Percentiles rank a stretch among this genome's conserved stretches.
Conservation (phyloP, 23 red algal genomes). For the Chondrus crispus region DNA sequence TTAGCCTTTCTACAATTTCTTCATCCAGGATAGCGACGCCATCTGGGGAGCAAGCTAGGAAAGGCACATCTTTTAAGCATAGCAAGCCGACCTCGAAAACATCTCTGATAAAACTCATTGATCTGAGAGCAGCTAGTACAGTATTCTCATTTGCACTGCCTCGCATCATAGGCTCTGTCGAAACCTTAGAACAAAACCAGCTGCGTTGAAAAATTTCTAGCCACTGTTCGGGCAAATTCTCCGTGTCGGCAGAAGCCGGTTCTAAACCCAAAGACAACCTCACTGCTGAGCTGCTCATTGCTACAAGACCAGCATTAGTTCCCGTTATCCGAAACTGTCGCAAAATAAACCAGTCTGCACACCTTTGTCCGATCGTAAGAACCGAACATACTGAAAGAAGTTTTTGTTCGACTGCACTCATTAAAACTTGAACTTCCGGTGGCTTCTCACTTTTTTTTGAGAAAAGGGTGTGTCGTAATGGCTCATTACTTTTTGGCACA, state of each 20-base stretch:
- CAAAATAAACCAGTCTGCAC: neutral
- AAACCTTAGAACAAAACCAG: conserved; percentile 7
- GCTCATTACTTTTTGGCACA: neutral
- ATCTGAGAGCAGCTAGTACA: neutral
- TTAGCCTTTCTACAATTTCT: too few species aligned
- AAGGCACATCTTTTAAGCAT: neutral
- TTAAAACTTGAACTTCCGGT: too few species aligned
- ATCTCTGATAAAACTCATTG: neutral
- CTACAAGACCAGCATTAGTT: neutral
- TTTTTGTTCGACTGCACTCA: too few species aligned
- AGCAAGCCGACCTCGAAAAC: conserved; percentile 17
- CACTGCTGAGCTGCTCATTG: neutral
- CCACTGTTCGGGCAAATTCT: neutral
- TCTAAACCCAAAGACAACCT: neutral
- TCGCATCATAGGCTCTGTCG: neutral
- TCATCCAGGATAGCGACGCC: neutral
- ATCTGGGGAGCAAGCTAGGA: conserved; percentile 21
- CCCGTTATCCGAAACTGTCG: neutral
- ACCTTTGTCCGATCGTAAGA: neutral
- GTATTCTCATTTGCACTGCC: neutral
- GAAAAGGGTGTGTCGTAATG: too few species aligned
- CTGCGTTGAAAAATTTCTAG: neutral
- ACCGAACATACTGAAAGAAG: too few species aligned
- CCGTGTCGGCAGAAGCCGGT: neutral
- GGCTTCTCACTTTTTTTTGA: too few species aligned